Evolutionary conservation across 441 rosid species (phyloP).

Genomic region (Gossypium davidsonii): DNA sequence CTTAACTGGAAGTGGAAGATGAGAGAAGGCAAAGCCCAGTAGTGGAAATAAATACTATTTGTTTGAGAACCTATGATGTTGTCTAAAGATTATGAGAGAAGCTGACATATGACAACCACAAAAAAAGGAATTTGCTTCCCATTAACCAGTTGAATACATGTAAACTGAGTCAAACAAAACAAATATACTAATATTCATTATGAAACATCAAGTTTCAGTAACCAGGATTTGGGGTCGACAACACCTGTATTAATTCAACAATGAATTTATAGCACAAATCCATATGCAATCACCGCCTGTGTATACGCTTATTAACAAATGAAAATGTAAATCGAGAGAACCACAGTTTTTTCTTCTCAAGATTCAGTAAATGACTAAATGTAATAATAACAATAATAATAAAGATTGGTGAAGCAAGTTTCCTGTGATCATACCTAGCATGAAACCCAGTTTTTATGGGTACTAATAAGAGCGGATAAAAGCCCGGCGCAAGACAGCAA

Average conservation of each 20-base stretch:
- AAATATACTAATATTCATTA: not conserved
- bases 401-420: not conserved
- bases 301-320: conserved; percentile 13
- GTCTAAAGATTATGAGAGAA: not conserved
- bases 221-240: not conserved
- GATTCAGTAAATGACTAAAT: not conserved
- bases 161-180: not conserved
- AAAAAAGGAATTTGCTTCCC: not conserved
- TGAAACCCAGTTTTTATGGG: conserved; percentile 85
- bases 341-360: not conserved
- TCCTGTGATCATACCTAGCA: conserved; percentile 36
- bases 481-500: conserved; percentile 66
- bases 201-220: not conserved
- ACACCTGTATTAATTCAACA: not conserved
- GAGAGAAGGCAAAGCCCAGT: not conserved
- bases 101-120: not conserved
- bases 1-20: not conserved
- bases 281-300: not conserved
- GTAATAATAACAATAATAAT: not conserved
- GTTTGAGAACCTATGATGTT: not conserved
- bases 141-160: not conserved
- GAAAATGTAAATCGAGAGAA: not conserved
- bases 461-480: conserved; percentile 75
- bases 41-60: not conserved
- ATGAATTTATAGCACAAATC: not conserved